Evolutionary conservation across 2,329 filamentous ascomycete species (phyloP).

Genomic region (Colletotrichum ledebouriae): DNA sequence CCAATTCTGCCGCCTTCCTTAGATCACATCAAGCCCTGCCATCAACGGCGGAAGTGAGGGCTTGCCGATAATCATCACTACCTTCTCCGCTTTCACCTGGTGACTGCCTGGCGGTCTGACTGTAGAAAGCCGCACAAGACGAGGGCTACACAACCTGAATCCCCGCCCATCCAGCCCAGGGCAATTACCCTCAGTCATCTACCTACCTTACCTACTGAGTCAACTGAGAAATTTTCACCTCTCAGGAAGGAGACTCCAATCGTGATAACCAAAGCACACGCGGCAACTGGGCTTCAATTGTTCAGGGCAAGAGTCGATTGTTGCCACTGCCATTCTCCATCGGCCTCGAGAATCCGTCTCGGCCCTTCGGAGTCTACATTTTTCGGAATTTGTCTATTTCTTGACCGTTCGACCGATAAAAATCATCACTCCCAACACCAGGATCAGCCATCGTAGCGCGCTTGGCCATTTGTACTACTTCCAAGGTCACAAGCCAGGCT

Average conservation of each 20-base stretch:
- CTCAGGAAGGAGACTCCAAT: not conserved
- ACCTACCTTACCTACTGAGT: slow-evolving; percentile 1
- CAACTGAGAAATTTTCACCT: slow-evolving; percentile 2
- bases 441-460: not conserved
- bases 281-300: not conserved
- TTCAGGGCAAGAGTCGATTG: slow-evolving; percentile 17
- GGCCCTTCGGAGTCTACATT: not conserved
- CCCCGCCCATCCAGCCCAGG: not conserved
- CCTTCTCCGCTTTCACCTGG: slow-evolving; percentile 12
- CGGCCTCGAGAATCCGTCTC: not conserved
- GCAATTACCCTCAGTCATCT: slow-evolving; percentile 1
- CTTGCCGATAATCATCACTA: not conserved
- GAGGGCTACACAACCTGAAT: slow-evolving; percentile 4
- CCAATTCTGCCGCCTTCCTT: not conserved
- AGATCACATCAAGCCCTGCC: slow-evolving; percentile 15
- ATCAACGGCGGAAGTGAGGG: slow-evolving; percentile 1
- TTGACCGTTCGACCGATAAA: slow-evolving; percentile 10
- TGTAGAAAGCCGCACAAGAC: slow-evolving; percentile 19
- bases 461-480: not conserved
- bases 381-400: slow-evolving; percentile 2
- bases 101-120: slow-evolving; percentile 15
- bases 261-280: not conserved
- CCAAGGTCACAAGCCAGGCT: not conserved
- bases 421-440: slow-evolving; percentile 9
- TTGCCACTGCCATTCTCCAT: not conserved